phyloP scores from a whole-genome alignment of 163 green algal species.

The Coccomyxa subellipsoidea region DNA sequence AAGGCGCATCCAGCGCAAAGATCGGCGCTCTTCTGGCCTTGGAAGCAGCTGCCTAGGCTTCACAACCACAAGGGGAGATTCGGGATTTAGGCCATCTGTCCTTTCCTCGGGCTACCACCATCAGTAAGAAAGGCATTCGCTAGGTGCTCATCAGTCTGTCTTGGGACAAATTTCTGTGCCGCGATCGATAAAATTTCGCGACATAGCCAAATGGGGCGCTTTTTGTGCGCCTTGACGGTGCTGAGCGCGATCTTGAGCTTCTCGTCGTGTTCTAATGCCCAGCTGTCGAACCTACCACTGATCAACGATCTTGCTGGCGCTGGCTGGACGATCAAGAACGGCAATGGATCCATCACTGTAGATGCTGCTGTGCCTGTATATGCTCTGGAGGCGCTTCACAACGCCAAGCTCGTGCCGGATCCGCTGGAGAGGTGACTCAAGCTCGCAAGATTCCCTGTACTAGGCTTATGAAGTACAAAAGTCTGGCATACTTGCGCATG shows the following conservation, averaged over 20 bases:
- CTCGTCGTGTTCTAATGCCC: not conserved
- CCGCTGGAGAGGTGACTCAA: conserved; percentile 8
- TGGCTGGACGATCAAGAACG: conserved; percentile 9
- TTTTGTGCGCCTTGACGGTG: not conserved
- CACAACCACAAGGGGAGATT: not conserved
- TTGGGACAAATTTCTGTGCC: not conserved
- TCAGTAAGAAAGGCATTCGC: not conserved
- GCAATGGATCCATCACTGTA: not conserved
- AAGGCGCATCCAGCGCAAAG: no score
- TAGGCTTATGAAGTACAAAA: not conserved
- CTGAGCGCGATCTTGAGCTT: not conserved
- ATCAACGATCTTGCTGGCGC: not conserved
- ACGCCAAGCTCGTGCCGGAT: not conserved
- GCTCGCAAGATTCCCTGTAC: not conserved
- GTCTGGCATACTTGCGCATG: no score
- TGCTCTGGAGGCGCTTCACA: conserved; percentile 5
- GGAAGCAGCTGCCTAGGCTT: not conserved
- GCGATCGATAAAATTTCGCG: not conserved
- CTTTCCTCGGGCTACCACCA: no score
- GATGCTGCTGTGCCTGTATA: not conserved
- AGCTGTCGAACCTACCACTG: conserved; percentile 7
- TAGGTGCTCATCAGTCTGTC: not conserved
- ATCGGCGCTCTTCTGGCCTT: not conserved
- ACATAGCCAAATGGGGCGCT: not conserved
- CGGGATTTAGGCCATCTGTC: no score